Conservation (phyloP, 768 basidiomycete genomes). For the Boletus subparvulus region DNA sequence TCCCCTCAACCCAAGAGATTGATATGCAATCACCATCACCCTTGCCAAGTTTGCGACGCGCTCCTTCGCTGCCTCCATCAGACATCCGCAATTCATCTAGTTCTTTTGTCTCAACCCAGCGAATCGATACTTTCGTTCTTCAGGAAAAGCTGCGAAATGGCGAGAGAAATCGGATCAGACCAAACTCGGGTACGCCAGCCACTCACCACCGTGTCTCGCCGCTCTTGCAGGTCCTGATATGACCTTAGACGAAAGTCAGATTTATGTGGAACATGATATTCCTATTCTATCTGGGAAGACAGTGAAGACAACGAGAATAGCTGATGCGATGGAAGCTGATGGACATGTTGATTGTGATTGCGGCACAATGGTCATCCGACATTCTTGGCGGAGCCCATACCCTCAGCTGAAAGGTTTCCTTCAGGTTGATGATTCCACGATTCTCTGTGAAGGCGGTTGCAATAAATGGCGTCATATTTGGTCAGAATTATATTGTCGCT, state of each 20-base stretch:
- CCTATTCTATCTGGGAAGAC: not conserved
- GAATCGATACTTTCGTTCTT: constrained; percentile 42
- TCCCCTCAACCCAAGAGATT: constrained; percentile 36
- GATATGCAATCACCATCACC: constrained; percentile 27
- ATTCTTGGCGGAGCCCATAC: not conserved
- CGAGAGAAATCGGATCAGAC: constrained; percentile 5
- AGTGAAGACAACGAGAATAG: constrained; percentile 7
- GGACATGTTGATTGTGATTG: constrained; percentile 67
- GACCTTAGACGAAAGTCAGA: constrained; percentile 35
- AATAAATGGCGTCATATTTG: constrained; percentile 74
- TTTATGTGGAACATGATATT: constrained; percentile 12
- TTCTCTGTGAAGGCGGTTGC: constrained; percentile 74
- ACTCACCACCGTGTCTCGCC: constrained; percentile 17
- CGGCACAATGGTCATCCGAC: constrained; percentile 47
- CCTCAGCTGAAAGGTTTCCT: not conserved
- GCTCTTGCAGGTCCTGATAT: not conserved
- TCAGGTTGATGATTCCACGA: constrained; percentile 55
- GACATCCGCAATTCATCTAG: constrained; percentile 17
- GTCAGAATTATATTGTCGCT: constrained; percentile 39
- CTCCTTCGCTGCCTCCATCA: constrained; percentile 29
- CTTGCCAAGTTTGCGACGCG: constrained; percentile 4
- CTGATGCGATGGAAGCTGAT: constrained; percentile 29
- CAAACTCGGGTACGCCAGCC: constrained; percentile 51
- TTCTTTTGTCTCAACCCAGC: constrained; percentile 27
- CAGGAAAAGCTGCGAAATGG: constrained; percentile 27